Percentiles rank a stretch among this genome's conserved stretches.
These are phyloP conservation scores for Leucoagaricus sp. DNA, from an alignment of 1,284 basidiomycete species.

Conservation along the genomic window DNA sequence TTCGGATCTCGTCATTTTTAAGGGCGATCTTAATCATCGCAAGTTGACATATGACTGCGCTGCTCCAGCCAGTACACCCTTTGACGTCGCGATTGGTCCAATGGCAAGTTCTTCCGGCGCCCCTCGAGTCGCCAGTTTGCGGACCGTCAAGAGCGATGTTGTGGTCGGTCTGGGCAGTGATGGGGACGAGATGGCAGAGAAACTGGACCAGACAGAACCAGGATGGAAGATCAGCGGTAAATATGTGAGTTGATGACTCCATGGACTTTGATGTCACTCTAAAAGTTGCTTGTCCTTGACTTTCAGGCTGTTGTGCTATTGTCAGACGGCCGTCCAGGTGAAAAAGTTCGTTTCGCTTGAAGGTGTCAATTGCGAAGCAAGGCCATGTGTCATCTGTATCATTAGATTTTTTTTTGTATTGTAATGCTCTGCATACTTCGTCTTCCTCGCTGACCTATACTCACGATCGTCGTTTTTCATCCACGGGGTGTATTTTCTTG, in stretches of 20 bases:
- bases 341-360: slow-evolving; percentile 77
- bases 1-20: slow-evolving; percentile 94
- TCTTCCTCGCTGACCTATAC: neutral
- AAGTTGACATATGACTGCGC: slow-evolving; percentile 94
- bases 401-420: slow-evolving; percentile 8
- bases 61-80: slow-evolving; percentile 88
- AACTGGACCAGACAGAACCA: slow-evolving; percentile 84
- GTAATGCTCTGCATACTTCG: neutral
- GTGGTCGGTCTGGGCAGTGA: slow-evolving; percentile 70
- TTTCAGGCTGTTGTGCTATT: slow-evolving; percentile 81
- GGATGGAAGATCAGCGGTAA: slow-evolving; percentile 98
- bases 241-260: slow-evolving; percentile 65
- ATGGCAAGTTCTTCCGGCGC: slow-evolving; percentile 90
- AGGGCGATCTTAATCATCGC: slow-evolving; percentile 93
- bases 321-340: slow-evolving; percentile 83
- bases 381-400: slow-evolving; percentile 6
- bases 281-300: neutral
- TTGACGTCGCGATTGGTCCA: slow-evolving; percentile 91
- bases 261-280: neutral
- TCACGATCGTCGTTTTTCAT: neutral
- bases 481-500: neutral
- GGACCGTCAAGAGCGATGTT: slow-evolving; percentile 89
- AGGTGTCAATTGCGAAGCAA: neutral
- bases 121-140: slow-evolving; percentile 82
- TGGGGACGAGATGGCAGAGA: slow-evolving; percentile 77